Evolutionary conservation across 805 yeast genomes (phyloP), one percentile per base, ranked within the genome.

Genomic region (Candida takata): DNA sequence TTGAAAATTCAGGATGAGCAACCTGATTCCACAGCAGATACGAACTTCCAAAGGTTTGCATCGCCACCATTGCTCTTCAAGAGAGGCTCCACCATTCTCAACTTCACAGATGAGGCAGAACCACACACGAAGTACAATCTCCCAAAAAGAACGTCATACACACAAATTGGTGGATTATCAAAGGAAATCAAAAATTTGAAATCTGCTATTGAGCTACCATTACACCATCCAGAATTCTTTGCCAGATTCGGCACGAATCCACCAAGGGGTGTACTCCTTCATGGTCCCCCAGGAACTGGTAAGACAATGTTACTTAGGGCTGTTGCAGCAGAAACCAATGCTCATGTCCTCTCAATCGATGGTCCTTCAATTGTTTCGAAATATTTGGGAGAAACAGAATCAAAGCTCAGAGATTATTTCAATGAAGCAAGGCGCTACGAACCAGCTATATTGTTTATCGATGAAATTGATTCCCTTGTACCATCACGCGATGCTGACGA

Each of bases 221-320:
- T 92, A 18, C 76, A 79, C 41, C 75, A 75, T 38, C 95, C 97
- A 0, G 69, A 71, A 6, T 59, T 86, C 23, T 90, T 88, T 49
- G 68, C 79, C 7, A 77, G 83, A 36, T 92, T 90, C 62, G 87
- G 90, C n/a, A 80, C 87, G 14, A 70, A 80, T 8, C 97, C 98
- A 8, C 96, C 96, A 11, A 67, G 96, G 38, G 98, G 98, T 24
- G 77, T 90, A n/a, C 62, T 90, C 12, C 60, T 90, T 10, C 95
- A 90, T 61, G 98, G 98, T 0, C 95, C 97, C 3, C 92, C 97
- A 3, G 98, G 98, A 4, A 90, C 97, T 0, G 98, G 98, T 34
- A 90, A 90, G 56, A 84, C 97, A 1, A 75, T 88, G 85, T 67
- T 92, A 7, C 65, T 92, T 25, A 71, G 84, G 36, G 81, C 95